Evolutionary conservation across 345 rosid species (phyloP).

Genomic region (Microcos paniculata): DNA sequence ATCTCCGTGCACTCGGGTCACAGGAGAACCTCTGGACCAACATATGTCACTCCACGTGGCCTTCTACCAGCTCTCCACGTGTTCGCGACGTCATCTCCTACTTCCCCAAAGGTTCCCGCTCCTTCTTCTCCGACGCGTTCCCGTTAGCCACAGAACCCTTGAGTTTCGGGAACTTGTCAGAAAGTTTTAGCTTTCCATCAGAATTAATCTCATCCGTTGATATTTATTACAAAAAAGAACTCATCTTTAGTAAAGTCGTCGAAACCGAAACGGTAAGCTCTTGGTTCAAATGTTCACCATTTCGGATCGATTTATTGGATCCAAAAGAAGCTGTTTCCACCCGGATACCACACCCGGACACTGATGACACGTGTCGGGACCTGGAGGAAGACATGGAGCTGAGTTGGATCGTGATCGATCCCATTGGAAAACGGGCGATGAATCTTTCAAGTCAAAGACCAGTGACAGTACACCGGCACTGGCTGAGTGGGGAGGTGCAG

Average conservation of each 20-base stretch:
- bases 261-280: constrained; percentile 60
- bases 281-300: constrained; percentile 75
- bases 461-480: constrained; percentile 66
- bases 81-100: constrained; percentile 36
- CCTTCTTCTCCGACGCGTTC: constrained; percentile 69
- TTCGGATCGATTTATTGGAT: constrained; percentile 65
- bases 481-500: constrained; percentile 75
- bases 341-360: constrained; percentile 33
- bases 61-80: constrained; percentile 51
- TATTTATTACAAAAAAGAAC: constrained; percentile 38
- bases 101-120: constrained; percentile 53
- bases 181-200: constrained; percentile 15
- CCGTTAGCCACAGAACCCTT: constrained; percentile 8
- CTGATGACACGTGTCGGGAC: constrained; percentile 37
- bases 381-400: constrained; percentile 44
- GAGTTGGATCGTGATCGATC: constrained; percentile 79
- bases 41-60: constrained; percentile 66
- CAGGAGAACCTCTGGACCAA: constrained; percentile 49
- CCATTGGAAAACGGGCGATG: constrained; percentile 47
- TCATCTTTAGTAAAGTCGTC: constrained; percentile 46
- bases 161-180: constrained; percentile 10
- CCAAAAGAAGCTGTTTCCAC: constrained; percentile 61
- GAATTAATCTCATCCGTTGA: constrained; percentile 75
- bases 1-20: constrained; percentile 50
- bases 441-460: constrained; percentile 64